Percentiles rank a stretch among this genome's conserved stretches.
Evolutionary conservation across 1,284 basidiomycete genomes (phyloP).

Genomic region (Sporisorium iseilematis-ciliati): DNA sequence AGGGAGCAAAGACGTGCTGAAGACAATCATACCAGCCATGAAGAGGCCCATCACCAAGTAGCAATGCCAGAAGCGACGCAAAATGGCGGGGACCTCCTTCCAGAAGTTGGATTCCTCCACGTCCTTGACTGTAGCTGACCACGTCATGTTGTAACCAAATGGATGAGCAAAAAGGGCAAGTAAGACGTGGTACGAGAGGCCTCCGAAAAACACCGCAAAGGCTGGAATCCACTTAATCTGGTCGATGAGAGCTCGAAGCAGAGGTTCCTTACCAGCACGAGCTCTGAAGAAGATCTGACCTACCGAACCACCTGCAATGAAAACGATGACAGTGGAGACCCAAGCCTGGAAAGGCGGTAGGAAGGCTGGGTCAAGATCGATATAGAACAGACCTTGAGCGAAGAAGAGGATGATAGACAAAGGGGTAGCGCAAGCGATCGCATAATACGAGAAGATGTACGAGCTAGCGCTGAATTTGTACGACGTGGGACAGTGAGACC

Average conservation of each 20-base stretch:
- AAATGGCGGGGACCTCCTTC: too few relatives aligned
- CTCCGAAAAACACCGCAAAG: slow-evolving; percentile 55
- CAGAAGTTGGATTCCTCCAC: slow-evolving; percentile 13
- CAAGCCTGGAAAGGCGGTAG: too few relatives aligned
- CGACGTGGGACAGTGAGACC: slow-evolving; percentile 75
- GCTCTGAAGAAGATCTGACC: too few relatives aligned
- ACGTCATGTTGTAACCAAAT: slow-evolving; percentile 75
- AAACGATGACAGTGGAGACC: too few relatives aligned
- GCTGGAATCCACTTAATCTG: slow-evolving; percentile 81
- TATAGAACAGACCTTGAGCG: too few relatives aligned
- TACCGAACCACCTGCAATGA: too few relatives aligned
- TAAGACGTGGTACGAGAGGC: slow-evolving; percentile 72
- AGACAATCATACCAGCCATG: slow-evolving; percentile 70
- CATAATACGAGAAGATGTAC: too few relatives aligned
- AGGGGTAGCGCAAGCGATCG: too few relatives aligned
- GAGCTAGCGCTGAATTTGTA: too few relatives aligned
- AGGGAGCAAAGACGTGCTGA: too few relatives aligned
- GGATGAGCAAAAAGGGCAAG: slow-evolving; percentile 83
- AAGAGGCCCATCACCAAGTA: slow-evolving; percentile 76
- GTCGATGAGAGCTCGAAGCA: slow-evolving; percentile 72
- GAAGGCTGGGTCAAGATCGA: too few relatives aligned
- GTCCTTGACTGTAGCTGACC: slow-evolving; percentile 71
- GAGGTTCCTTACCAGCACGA: slow-evolving; percentile 75
- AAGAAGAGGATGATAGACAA: too few relatives aligned
- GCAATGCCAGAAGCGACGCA: slow-evolving; percentile 76